Evolutionary conservation across 768 basidiomycete genomes (phyloP), one percentile per base, ranked within the genome.

Genomic region (Panus rudis): DNA sequence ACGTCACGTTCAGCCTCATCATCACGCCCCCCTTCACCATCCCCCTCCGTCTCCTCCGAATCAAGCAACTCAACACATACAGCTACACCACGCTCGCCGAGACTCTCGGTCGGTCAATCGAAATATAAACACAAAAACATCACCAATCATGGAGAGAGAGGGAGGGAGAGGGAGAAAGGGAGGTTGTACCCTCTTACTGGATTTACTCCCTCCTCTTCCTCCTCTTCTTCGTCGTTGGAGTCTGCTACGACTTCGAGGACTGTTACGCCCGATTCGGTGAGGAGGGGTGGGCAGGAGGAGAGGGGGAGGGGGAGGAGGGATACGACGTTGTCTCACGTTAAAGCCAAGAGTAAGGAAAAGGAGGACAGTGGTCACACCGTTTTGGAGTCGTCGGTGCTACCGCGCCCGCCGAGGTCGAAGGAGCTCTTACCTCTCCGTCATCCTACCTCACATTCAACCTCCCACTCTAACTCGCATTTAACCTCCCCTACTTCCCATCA

Each of bases 21-120:
- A 0, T 84, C 84, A 0, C 56, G 59, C 22, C 33, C 59, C 17
- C 39, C 47, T 14, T 60, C 59, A 1, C 59, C 59, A 1, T 45
- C 56, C 2, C 46, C 34, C 0, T 78, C 78, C 0, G 58, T 54
- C 0, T 82, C 85, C 0, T 82, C 83, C 3, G 64, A 81, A 23
- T 86, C 84, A 0, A 84, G 82, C 6, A 70, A 75, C 3, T 87
- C 84, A 0, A 84, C 80, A 20, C 81, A 80, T 49, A 88, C 86
- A 4, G 70, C 79, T 2, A 78, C 83, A 17, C 84, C 84, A 13
- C 54, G 64, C 2, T 68, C 71, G 28, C 69, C 33, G 21, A 35
- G 33, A 35, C 7, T 35, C 65, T 12, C 64, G 67, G 1, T 60
- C 57, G 17, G 52, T 26, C 6, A 38, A 13, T 45, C 25, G 61